Evolutionary conservation across 805 yeast genomes (phyloP), one percentile per base, ranked within the genome.

Genomic region (Isabelozyma gotoi): DNA sequence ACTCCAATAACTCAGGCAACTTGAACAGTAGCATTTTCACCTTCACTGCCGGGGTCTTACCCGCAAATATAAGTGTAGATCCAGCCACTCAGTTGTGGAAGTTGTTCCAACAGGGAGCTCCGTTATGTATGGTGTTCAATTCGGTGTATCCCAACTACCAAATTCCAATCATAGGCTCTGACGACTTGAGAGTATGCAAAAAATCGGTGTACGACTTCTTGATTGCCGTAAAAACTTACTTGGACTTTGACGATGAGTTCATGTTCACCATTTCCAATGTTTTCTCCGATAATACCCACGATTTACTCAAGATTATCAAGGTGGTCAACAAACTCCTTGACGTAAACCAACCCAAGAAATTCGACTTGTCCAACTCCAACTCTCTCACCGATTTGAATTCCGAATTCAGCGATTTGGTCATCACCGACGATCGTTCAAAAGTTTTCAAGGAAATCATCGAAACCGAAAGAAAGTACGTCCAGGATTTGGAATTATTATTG

Each of bases 81-180:
- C 97, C 98, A 3, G 97, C 88, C 2, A 89, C 97, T 2, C 91
- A 89, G 49, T 61, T 94, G 35, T 87, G 96, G 81, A 84, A 88
- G 51, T 69, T 94, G 27, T 83, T 94, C 56, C 95, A 92, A 56
- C 89, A 87, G 56, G 99, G 98, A 8, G 84, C 95, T 2, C 96
- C 98, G 3, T 71, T 94, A 34, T 91, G 98, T 63, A 78, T 88
- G 34, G 69, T 92, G 6, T 88, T 85, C 71, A 92, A 94, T 65
- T 71, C 81, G 11, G 74, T 74, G 42, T 33, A 50, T 11, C 42
- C 42, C 16, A 43, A 50, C 17, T 48, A 57, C 40, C 80, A 82
- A 42, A 69, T 85, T 36, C 76, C 84, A 1, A 77, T 83, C 12
- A 80, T 85, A 5, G 78, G 85, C 15, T 81, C 92, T 27, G 92